phyloP scores from a whole-genome alignment of 805 yeast species.

The Candida ulmi region DNA sequence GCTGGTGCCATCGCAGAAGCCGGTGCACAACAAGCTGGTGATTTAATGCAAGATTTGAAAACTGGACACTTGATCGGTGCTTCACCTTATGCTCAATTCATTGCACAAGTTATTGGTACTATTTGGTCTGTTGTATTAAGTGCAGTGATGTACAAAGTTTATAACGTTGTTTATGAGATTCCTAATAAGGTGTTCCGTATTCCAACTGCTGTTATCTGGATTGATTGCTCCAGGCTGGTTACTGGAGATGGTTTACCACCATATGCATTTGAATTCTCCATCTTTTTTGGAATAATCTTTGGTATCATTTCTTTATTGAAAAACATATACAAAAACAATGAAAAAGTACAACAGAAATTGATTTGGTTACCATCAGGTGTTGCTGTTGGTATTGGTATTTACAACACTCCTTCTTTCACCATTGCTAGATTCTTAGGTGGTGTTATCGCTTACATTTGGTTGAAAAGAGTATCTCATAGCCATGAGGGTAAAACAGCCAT shows the following conservation, averaged over 20 bases:
- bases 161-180: conserved; percentile 76
- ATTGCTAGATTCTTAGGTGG: conserved; percentile 93
- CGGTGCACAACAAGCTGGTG: conserved; percentile 99
- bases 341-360: conserved; percentile 33
- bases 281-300: conserved; percentile 60
- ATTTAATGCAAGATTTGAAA: conserved; percentile 93
- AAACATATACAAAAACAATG: conserved; percentile 42
- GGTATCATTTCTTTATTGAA: conserved; percentile 63
- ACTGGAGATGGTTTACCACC: conserved; percentile 90
- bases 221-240: conserved; percentile 89
- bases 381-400: conserved; percentile 95
- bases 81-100: conserved; percentile 85
- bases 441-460: conserved; percentile 54
- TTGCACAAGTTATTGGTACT: conserved; percentile 88
- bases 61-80: conserved; percentile 92
- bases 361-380: conserved; percentile 85
- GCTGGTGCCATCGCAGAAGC: conserved; percentile 99
- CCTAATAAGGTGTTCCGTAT: conserved; percentile 80
- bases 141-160: conserved; percentile 74
- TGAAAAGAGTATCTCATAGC: conserved; percentile 30
- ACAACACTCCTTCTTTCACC: conserved; percentile 90
- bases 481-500: conserved; percentile 57
- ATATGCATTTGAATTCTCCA: conserved; percentile 54
- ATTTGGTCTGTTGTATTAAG: conserved; percentile 76
- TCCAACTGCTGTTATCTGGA: conserved; percentile 96